Evolutionary conservation across 345 rosid genomes (phyloP).

Genomic region (Populus nigra): DNA sequence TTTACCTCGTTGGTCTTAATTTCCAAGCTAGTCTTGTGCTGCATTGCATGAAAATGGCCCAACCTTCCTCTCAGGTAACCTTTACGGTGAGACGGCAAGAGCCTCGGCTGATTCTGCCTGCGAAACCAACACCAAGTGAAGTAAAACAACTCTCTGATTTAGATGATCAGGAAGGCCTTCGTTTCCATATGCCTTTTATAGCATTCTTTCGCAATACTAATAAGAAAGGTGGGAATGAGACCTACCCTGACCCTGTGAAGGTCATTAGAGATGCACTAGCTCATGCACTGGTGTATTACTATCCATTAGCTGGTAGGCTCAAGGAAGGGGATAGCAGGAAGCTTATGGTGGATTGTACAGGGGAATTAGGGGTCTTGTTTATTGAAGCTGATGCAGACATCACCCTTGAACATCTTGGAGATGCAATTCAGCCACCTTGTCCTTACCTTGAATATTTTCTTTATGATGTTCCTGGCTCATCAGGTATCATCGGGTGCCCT

Average conservation of each 20-base stretch:
- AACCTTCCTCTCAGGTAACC: too few species aligned
- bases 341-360: constrained; percentile 16
- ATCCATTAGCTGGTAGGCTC: constrained; percentile 21
- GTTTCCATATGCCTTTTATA: background rate
- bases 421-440: constrained; percentile 9
- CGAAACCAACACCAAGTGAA: background rate
- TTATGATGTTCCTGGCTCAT: constrained; percentile 1
- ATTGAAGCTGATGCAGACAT: constrained; percentile 11
- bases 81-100: too few species aligned
- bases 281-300: constrained; percentile 4
- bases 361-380: constrained; percentile 13
- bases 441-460: constrained; percentile 14
- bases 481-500: constrained; percentile 7
- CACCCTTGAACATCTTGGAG: background rate
- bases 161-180: constrained; percentile 6
- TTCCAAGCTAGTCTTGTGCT: too few species aligned
- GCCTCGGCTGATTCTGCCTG: background rate
- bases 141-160: background rate
- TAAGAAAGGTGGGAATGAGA: constrained; percentile 12
- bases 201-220: background rate
- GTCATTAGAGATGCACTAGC: constrained; percentile 13
- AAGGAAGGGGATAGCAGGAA: constrained; percentile 7
- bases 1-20: too few species aligned
- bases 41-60: too few species aligned
- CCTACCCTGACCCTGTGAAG: constrained; percentile 1